Conservation (phyloP, 768 basidiomycete genomes). For the Amanita brunnescens region DNA sequence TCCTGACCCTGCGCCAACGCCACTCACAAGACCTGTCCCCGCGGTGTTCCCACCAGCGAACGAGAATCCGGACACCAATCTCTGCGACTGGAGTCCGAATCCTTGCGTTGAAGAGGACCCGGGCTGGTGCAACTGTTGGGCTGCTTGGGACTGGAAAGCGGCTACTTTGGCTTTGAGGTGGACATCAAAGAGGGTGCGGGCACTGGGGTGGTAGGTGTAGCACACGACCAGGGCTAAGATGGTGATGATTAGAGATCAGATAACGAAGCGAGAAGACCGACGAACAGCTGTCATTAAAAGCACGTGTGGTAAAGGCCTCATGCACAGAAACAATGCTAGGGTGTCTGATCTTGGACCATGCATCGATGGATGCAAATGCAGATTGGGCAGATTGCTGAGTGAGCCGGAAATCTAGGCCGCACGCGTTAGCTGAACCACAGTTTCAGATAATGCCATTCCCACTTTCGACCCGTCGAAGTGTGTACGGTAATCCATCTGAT, state of each 20-base stretch:
- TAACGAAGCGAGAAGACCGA: constrained; percentile 1
- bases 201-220: constrained; percentile 81
- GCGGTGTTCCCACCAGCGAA: neutral
- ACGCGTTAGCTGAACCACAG: constrained; percentile 7
- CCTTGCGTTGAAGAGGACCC: neutral
- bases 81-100: neutral
- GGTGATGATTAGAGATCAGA: neutral
- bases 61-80: neutral
- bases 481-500: constrained; percentile 71
- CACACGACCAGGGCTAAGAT: constrained; percentile 78
- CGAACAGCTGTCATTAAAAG: constrained; percentile 89
- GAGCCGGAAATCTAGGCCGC: constrained; percentile 66
- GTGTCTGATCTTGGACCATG: constrained; percentile 80
- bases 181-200: constrained; percentile 72
- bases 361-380: constrained; percentile 76
- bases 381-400: constrained; percentile 72
- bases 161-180: constrained; percentile 56
- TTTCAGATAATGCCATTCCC: constrained; percentile 16
- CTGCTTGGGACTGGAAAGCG: constrained; percentile 16
- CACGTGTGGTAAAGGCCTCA: constrained; percentile 92
- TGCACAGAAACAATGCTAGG: constrained; percentile 76
- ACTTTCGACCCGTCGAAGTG: constrained; percentile 85
- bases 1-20: neutral
- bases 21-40: neutral
- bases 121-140: constrained; percentile 12